Evolutionary conservation across 192 early-diverging fungal genomes (phyloP), one percentile per base, ranked within the genome.

Genomic region (Coemansia nantahalensis): DNA sequence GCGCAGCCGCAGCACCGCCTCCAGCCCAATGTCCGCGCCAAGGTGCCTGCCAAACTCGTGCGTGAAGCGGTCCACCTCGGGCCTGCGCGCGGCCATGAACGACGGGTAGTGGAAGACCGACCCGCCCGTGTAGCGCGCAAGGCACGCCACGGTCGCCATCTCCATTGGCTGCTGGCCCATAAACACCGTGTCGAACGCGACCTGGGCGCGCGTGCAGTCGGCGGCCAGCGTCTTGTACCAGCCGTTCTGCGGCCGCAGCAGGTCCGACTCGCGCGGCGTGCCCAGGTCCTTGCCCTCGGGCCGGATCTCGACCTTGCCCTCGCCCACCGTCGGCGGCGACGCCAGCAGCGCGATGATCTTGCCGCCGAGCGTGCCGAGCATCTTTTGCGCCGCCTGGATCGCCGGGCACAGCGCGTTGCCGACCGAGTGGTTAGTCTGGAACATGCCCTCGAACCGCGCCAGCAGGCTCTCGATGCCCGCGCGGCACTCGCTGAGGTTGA

Each of bases 211-310:
- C 19, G 92, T 93, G 74, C 90, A 94, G 39, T 94, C 88, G 3
- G 94, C 90, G 8, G 94, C 94, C 65, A 94, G 80, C 7, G 72
- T 76, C 74, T 96, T 98, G 82, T 98, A 98, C 68, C 93, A 98
- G 1, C 74, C 68, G 23, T 79, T 84, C n/a, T 89, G 83, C 16
- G 94, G 82, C 49, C 93, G 85, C 28, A 96, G 63, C 44, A 97
- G 68, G 14, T 83, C 69, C 0, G 86, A 83, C 68, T 98, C 95
- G 82, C 91, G 95, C 18, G 93, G 78, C 4, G 93, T 95, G 12
- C 92, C 92, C 35, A 92, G 56, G n/a, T 88, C 62, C 68, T 90
- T 91, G 33, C 87, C 80, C 45, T 98, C 93, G 37, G 94, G 86
- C 12, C 93, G 84, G 48, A 77, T 62, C 56, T 95, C 93, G 13